Percentiles rank a stretch among this genome's conserved stretches.
Evolutionary conservation across 2,329 filamentous ascomycete species (phyloP).

Genomic region (Colletotrichum abscissum): DNA sequence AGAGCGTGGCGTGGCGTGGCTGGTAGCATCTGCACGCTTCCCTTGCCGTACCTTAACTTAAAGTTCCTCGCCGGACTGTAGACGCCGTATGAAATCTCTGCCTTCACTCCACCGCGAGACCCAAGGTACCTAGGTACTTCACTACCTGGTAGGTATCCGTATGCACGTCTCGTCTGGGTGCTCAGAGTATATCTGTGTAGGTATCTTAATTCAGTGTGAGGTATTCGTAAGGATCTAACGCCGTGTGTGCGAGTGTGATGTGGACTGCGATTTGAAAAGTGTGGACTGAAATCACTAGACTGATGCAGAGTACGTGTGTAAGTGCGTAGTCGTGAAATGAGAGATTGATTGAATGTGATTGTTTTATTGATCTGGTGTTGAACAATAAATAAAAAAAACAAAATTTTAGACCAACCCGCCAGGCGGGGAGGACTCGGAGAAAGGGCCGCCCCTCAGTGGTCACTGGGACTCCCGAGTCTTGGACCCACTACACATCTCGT

Average conservation of each 20-base stretch:
- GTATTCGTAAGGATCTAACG: not conserved
- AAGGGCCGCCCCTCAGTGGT: no score
- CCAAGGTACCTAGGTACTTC: no score
- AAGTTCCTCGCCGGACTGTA: not conserved
- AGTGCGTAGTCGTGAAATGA: not conserved
- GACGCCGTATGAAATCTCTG: conserved; percentile 16
- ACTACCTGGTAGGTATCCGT: no score
- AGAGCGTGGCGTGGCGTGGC: not conserved
- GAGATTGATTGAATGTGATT: conserved; percentile 2
- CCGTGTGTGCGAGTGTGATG: not conserved
- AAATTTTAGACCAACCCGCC: not conserved
- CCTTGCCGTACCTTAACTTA: conserved; percentile 13
- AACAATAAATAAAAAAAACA: not conserved
- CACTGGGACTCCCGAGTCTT: no score
- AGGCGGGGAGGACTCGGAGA: not conserved
- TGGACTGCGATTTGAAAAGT: not conserved
- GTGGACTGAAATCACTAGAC: not conserved
- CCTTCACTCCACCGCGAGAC: not conserved
- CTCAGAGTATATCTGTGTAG: no score
- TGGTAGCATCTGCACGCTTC: not conserved
- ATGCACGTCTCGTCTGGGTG: no score
- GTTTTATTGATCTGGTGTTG: conserved; percentile 12
- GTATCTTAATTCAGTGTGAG: no score
- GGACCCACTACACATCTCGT: conserved; percentile 12
- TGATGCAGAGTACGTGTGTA: not conserved